A percentile compares a stretch with the other conserved stretches of the same genome.
These are phyloP conservation scores for Podospora conica DNA, from an alignment of 495 filamentous ascomycete species.

Conservation along the genomic window DNA sequence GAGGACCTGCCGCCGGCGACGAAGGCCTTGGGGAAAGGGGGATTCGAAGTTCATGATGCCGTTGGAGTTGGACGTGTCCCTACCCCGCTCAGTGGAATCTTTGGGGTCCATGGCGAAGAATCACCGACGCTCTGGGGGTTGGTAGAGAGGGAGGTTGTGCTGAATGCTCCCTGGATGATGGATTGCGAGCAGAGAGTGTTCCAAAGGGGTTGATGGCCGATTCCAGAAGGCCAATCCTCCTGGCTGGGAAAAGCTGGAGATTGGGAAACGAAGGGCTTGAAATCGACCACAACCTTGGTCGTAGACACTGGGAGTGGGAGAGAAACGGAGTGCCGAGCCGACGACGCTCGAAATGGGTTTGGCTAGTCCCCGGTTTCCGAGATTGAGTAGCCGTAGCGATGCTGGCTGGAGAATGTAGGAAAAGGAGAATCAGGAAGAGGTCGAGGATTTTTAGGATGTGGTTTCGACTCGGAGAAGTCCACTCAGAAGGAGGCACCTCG, in stretches of 20 bases:
- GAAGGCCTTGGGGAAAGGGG: background rate
- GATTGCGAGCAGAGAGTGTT: background rate
- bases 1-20: slow-evolving; percentile 1
- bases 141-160: background rate
- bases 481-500: background rate
- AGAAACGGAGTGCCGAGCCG: background rate
- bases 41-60: background rate
- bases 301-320: background rate
- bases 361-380: background rate
- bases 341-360: background rate
- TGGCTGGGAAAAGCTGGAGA: background rate
- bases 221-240: background rate
- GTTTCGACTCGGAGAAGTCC: background rate
- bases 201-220: background rate
- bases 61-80: background rate
- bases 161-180: background rate
- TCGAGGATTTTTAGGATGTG: background rate
- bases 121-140: background rate
- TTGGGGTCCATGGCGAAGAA: background rate
- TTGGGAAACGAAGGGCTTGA: background rate
- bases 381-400: background rate
- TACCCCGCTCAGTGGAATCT: background rate
- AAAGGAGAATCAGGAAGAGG: background rate
- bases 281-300: background rate
- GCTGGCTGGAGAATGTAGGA: background rate